These are phyloP conservation scores for Mycena alexandri DNA, from an alignment of 768 basidiomycete species.

Conservation along the genomic window DNA sequence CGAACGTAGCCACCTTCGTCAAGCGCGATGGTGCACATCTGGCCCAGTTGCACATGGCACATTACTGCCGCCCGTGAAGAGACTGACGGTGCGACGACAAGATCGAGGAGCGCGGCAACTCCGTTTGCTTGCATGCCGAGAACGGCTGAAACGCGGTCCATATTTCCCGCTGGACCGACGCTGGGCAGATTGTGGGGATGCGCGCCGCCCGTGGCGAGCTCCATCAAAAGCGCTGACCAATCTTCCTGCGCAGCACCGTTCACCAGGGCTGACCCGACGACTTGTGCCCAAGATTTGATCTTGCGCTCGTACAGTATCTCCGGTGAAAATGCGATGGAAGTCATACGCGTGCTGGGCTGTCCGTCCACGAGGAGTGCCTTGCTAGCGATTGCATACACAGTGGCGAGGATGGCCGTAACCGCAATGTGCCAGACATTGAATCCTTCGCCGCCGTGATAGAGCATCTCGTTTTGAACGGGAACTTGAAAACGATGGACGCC, in stretches of 20 bases:
- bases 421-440: constrained; percentile 9
- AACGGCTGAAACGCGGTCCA: constrained; percentile 4
- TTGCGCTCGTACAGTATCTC: constrained; percentile 9
- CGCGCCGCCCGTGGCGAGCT: constrained; percentile 6
- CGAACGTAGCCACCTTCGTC: constrained; percentile 7
- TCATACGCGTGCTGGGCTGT: constrained; percentile 8
- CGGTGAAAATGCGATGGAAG: constrained; percentile 7
- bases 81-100: constrained; percentile 7
- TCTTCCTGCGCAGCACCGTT: constrained; percentile 7
- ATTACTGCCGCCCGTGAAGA: constrained; percentile 7
- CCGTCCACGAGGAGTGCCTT: constrained; percentile 7
- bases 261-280: constrained; percentile 7
- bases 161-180: constrained; percentile 3
- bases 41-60: constrained; percentile 7
- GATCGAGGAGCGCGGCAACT: constrained; percentile 4
- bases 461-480: constrained; percentile 5
- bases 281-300: constrained; percentile 3
- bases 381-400: constrained; percentile 7
- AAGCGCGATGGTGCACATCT: constrained; percentile 6
- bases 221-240: constrained; percentile 7
- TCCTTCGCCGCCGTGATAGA: constrained; percentile 8
- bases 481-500: constrained; percentile 5
- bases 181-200: constrained; percentile 7
- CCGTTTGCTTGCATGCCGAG: constrained; percentile 7
- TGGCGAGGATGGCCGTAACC: constrained; percentile 8